Conservation (phyloP, 2,329 filamentous ascomycete species). For the Colletotrichum sp. region DNA sequence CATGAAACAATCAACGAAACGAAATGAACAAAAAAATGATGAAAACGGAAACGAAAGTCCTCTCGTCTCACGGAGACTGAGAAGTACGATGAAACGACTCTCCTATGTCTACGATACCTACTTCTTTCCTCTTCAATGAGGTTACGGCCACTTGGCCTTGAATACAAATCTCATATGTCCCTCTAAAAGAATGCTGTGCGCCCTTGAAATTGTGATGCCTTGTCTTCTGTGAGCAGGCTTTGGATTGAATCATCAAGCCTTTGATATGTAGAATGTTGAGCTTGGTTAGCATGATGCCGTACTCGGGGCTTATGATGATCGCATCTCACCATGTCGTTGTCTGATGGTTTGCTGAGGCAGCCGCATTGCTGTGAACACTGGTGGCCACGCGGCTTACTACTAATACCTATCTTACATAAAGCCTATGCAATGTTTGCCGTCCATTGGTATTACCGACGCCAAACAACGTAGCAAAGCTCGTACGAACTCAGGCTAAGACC, state of each 20-base stretch:
- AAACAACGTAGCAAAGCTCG: neutral
- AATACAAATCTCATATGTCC: slow-evolving; percentile 15
- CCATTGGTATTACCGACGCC: neutral
- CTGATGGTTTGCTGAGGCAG: neutral
- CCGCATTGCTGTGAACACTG: fast-evolving
- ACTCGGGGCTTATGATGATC: neutral
- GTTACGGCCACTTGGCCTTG: slow-evolving; percentile 13
- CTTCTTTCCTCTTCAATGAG: slow-evolving; percentile 13
- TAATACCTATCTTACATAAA: fast-evolving
- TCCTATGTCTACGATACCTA: slow-evolving; percentile 12
- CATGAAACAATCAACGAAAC: neutral
- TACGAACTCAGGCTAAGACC: neutral
- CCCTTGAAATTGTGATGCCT: neutral
- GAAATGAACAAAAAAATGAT: neutral
- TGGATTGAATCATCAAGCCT: fast-evolving
- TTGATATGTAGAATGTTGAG: too few relatives aligned
- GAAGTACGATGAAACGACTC: slow-evolving; percentile 19
- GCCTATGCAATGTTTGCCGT: neutral
- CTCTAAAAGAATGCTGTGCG: neutral
- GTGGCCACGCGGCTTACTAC: neutral
- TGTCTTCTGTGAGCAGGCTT: fast-evolving
- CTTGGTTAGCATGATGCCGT: neutral
- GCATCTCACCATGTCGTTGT: neutral
- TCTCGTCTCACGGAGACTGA: neutral
- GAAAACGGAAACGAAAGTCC: neutral